A percentile compares a stretch with the other conserved stretches of the same genome.
These are phyloP conservation scores for Calophaca sinica DNA, from an alignment of 306 rosid genomes.

Conservation along the genomic window DNA sequence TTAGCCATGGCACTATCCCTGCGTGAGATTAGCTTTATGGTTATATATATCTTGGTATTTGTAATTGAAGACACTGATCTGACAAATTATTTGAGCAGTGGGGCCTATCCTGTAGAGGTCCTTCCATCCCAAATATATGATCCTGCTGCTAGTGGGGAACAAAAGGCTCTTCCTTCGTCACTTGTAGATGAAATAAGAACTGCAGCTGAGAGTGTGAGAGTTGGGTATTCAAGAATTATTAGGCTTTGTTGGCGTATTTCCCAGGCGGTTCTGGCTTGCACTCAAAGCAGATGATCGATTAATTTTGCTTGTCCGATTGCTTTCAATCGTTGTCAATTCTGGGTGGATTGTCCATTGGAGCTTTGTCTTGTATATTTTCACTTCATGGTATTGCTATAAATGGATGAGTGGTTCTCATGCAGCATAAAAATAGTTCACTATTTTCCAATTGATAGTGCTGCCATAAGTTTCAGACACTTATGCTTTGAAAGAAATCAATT, in stretches of 20 bases:
- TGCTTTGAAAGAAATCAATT: not conserved
- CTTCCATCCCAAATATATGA: conserved; percentile 65
- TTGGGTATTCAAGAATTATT: conserved; percentile 70
- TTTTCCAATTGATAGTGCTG: conserved; percentile 20
- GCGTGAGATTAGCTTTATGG: conserved; percentile 7
- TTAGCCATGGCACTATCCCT: conserved; percentile 4
- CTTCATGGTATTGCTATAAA: conserved; percentile 34
- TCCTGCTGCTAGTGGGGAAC: conserved; percentile 34
- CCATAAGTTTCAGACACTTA: not conserved
- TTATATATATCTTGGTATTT: conserved; percentile 17
- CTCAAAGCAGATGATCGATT: conserved; percentile 40
- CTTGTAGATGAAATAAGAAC: conserved; percentile 56
- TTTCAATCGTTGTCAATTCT: conserved; percentile 5
- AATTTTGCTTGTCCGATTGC: conserved; percentile 7
- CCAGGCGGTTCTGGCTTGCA: conserved; percentile 48
- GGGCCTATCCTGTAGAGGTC: conserved; percentile 74
- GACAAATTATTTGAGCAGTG: conserved; percentile 65
- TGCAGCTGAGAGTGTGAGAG: conserved; percentile 55
- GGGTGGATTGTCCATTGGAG: conserved; percentile 32
- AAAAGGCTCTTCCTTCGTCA: conserved; percentile 49
- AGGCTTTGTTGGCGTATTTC: conserved; percentile 73
- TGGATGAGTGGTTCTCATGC: not conserved
- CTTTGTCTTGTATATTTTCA: conserved; percentile 16
- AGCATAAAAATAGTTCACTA: not conserved
- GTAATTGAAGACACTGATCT: conserved; percentile 38